Evolutionary conservation across 2,329 filamentous ascomycete species (phyloP), one percentile per base, ranked within the genome.

Genomic region (Botrytis cinerea): DNA sequence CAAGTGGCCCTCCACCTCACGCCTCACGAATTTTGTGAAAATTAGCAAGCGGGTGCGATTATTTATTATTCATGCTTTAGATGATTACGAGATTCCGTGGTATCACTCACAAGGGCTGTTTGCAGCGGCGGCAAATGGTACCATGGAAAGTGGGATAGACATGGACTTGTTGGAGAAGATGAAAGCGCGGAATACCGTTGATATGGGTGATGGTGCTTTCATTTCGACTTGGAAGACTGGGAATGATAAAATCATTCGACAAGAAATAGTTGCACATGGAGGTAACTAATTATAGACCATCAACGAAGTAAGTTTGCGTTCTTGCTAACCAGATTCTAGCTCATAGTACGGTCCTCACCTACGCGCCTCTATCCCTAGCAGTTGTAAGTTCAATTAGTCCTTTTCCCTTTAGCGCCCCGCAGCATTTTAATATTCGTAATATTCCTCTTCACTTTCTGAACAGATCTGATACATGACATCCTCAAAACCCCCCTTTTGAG

Each of bases 71-170:
- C 95, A 98, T 78, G 93, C 94, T 25, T 87, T 87, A 71, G 89
- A 97, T 79, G 95, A 98, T 80, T 84, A 85, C 74, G 93, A 97
- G 78, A 97, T 98, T 74, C 90, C 93, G 0, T 95, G 89, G 83
- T 86, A 84, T 1, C 90, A 94, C 79, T 89, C 90, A 61, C 87
- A 91, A 77, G 85, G 84, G 76, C 82, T 93, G 1, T 93, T 93
- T 80, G 83, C 83, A 45, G 85, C 87, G 0, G 88, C 90, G 0
- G 87, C 87, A 2, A 86, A 85, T 71, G 87, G 88, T 62, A 85
- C 85, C 2, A 80, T 84, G 3, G 77, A 80, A 61, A 81, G 81
- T 16, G 83, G 79, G 28, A 79, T 78, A 76, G 76, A 76, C 28
- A 14, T 73, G 14, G 74, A 64, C 1, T 57, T 79, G 16, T 73